Evolutionary conservation across 2,329 filamentous ascomycete genomes (phyloP).

Genomic region (Aspergillus sp.): DNA sequence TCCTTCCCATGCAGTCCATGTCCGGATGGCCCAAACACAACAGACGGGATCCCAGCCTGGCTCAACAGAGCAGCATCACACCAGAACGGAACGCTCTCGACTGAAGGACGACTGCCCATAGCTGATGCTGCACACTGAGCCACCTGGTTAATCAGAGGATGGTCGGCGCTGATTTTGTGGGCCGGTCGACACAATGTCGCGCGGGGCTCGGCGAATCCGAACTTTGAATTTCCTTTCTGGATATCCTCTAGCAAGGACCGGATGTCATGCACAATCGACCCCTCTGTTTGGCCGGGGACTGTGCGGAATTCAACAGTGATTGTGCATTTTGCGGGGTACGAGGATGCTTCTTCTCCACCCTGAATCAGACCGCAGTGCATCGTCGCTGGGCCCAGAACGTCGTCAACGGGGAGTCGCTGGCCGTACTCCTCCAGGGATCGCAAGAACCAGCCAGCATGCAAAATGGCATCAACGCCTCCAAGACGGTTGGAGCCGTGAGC

Average conservation of each 20-base stretch:
- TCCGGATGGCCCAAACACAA: slow-evolving; percentile 51
- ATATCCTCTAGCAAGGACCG: slow-evolving; percentile 37
- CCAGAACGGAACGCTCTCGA: slow-evolving; percentile 46
- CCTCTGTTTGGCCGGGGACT: slow-evolving; percentile 44
- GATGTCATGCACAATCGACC: slow-evolving; percentile 41
- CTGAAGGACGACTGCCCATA: slow-evolving; percentile 25
- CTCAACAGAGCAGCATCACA: slow-evolving; percentile 53
- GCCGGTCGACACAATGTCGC: slow-evolving; percentile 46
- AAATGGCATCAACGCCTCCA: slow-evolving; percentile 53
- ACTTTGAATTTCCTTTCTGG: slow-evolving; percentile 32
- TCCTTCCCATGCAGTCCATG: slow-evolving; percentile 53
- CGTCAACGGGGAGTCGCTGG: slow-evolving; percentile 32
- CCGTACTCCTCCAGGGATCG: slow-evolving; percentile 47
- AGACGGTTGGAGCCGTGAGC: slow-evolving; percentile 40
- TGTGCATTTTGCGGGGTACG: slow-evolving; percentile 52
- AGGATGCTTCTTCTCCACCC: slow-evolving; percentile 54
- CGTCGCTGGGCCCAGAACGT: slow-evolving; percentile 41
- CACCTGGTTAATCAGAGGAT: slow-evolving; percentile 43
- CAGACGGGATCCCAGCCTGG: slow-evolving; percentile 45
- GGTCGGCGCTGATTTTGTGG: slow-evolving; percentile 41
- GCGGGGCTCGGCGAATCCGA: slow-evolving; percentile 41
- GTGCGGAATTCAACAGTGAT: slow-evolving; percentile 53
- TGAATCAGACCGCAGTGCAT: slow-evolving; percentile 51
- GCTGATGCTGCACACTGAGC: slow-evolving; percentile 26
- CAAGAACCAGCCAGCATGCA: slow-evolving; percentile 49